phyloP scores from a whole-genome alignment of 2,329 filamentous ascomycete genomes.

The Fusarium circinatum region DNA sequence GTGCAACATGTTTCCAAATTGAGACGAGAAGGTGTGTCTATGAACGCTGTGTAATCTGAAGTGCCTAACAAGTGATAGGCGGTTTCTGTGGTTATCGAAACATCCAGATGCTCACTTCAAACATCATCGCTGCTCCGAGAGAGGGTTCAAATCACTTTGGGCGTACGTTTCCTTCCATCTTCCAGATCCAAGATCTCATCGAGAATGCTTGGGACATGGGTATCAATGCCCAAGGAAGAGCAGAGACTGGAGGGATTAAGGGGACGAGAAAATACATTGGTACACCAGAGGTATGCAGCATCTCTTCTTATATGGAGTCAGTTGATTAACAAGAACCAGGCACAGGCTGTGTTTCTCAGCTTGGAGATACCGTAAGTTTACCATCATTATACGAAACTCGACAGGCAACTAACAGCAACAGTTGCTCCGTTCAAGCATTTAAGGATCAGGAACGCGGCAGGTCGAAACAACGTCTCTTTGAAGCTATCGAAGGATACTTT shows the following conservation, averaged over 20 bases:
- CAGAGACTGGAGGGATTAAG: constrained; percentile 86
- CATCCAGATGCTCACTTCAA: constrained; percentile 90
- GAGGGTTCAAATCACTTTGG: constrained; percentile 70
- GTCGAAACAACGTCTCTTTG: constrained; percentile 66
- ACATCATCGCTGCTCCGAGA: constrained; percentile 70
- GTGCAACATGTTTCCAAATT: constrained; percentile 86
- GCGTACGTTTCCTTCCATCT: constrained; percentile 75
- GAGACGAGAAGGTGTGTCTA: constrained; percentile 70
- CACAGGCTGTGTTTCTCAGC: constrained; percentile 79
- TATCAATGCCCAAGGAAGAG: constrained; percentile 77
- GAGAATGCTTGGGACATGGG: constrained; percentile 89
- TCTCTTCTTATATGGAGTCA: not conserved
- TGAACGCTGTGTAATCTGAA: too few species aligned
- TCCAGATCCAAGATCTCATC: constrained; percentile 86
- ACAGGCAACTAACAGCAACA: constrained; percentile 40
- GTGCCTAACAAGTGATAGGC: constrained; percentile 57
- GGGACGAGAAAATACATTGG: constrained; percentile 97
- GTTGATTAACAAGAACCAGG: constrained; percentile 57
- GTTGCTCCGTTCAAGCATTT: constrained; percentile 72
- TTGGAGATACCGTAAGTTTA: constrained; percentile 71
- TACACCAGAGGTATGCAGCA: constrained; percentile 76
- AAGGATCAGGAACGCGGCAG: constrained; percentile 58
- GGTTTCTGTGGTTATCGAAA: constrained; percentile 96
- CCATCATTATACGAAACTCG: too few species aligned
- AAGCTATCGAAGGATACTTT: constrained; percentile 81